phyloP scores from a whole-genome alignment of 495 filamentous ascomycete genomes.

The Parathielavia hyrcaniae region DNA sequence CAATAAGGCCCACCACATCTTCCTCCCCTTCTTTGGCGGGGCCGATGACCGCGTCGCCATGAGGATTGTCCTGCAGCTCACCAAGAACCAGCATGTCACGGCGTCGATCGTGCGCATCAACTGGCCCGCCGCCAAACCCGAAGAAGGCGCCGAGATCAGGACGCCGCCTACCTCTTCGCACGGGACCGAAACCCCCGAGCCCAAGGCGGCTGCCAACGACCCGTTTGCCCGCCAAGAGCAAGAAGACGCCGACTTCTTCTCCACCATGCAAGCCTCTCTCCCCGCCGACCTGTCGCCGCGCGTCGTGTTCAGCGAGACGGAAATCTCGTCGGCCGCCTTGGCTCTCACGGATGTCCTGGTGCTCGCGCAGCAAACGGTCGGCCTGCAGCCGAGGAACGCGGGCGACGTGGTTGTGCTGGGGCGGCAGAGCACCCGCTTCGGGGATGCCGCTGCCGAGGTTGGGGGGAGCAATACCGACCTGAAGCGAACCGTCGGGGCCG shows the following conservation, averaged over 20 bases:
- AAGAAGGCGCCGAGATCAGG: slow-evolving; percentile 21
- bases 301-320: slow-evolving; percentile 48
- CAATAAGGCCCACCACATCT: slow-evolving; percentile 75
- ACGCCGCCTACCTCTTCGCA: slow-evolving; percentile 4
- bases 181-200: not conserved
- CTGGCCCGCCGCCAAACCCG: slow-evolving; percentile 21
- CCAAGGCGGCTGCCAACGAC: slow-evolving; percentile 27
- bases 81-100: slow-evolving; percentile 68
- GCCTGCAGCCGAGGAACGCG: slow-evolving; percentile 56
- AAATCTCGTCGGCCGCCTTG: slow-evolving; percentile 13
- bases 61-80: slow-evolving; percentile 73
- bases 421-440: slow-evolving; percentile 40
- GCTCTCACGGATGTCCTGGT: slow-evolving; percentile 27
- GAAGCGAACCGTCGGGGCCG: slow-evolving; percentile 57
- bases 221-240: slow-evolving; percentile 32
- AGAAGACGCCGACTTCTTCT: slow-evolving; percentile 55
- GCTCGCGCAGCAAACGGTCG: slow-evolving; percentile 55
- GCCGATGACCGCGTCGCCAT: slow-evolving; percentile 77
- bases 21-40: slow-evolving; percentile 82
- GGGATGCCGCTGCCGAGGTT: slow-evolving; percentile 4
- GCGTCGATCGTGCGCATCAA: slow-evolving; percentile 58
- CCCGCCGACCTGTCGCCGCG: slow-evolving; percentile 51
- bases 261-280: slow-evolving; percentile 56
- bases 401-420: slow-evolving; percentile 78
- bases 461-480: slow-evolving; percentile 35